Conservation (phyloP, 2,329 filamentous ascomycete genomes). For the Trichoderma asperellum region DNA sequence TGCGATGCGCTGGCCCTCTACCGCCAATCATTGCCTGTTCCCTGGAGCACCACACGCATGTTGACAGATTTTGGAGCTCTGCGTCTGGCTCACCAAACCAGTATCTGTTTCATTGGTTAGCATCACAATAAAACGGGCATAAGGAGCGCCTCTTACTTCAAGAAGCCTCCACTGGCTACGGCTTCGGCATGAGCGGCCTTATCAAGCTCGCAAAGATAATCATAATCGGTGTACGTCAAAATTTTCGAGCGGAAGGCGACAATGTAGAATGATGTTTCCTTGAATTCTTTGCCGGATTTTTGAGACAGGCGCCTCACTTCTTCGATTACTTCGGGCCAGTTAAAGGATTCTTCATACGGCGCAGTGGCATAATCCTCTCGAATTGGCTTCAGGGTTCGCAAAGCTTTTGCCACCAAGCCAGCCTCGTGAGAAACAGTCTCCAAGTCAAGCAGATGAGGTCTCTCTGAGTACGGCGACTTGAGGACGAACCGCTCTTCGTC, state of each 20-base stretch:
- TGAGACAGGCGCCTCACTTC: slow-evolving; percentile 58
- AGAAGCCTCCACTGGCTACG: slow-evolving; percentile 74
- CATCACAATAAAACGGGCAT: neutral
- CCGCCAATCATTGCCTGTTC: slow-evolving; percentile 64
- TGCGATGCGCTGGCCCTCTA: slow-evolving; percentile 60
- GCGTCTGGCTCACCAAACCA: slow-evolving; percentile 81
- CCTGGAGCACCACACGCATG: slow-evolving; percentile 68
- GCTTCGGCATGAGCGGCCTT: slow-evolving; percentile 81
- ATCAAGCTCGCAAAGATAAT: slow-evolving; percentile 73
- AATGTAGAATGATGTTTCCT: slow-evolving; percentile 72
- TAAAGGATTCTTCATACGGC: slow-evolving; percentile 74
- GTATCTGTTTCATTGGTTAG: slow-evolving; percentile 59
- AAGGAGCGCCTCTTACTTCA: slow-evolving; percentile 60
- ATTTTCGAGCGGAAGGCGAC: slow-evolving; percentile 82
- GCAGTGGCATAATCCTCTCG: slow-evolving; percentile 76
- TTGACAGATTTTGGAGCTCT: slow-evolving; percentile 77
- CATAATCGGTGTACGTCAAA: slow-evolving; percentile 66
- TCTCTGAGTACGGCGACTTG: slow-evolving; percentile 75
- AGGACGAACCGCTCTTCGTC: slow-evolving; percentile 51
- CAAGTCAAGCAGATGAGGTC: slow-evolving; percentile 74
- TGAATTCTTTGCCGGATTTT: slow-evolving; percentile 57
- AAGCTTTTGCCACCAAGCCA: slow-evolving; percentile 70
- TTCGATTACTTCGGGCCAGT: slow-evolving; percentile 69
- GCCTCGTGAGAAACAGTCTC: slow-evolving; percentile 66
- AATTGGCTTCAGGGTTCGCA: slow-evolving; percentile 65